These are phyloP conservation scores for Gnaphalium uliginosum DNA, from an alignment of 129 eudicot genomes.

Conservation along the genomic window DNA sequence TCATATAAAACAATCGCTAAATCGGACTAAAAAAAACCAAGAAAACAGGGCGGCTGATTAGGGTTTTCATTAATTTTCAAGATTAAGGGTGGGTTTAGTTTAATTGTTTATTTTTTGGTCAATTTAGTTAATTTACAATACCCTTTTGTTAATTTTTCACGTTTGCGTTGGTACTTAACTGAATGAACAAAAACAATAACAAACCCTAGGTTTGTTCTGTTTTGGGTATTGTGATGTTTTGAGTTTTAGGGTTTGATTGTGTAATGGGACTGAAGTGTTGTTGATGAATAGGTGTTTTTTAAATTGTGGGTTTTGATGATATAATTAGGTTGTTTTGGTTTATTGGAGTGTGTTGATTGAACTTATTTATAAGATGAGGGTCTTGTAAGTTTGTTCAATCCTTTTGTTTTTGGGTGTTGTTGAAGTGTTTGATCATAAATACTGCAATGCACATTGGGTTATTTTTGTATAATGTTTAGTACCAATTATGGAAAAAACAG, in stretches of 20 bases:
- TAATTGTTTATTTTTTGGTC: neutral
- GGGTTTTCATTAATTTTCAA: constrained; percentile 19
- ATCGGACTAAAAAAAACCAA: neutral
- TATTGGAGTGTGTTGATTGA: constrained; percentile 16
- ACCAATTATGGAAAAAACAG: constrained; percentile 84
- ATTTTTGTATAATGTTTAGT: constrained; percentile 51
- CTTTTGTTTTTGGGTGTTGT: constrained; percentile 2
- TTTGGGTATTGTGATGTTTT: constrained; percentile 20
- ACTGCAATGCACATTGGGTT: constrained; percentile 33
- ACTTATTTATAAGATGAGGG: constrained; percentile 30
- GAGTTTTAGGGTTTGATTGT: constrained; percentile 54
- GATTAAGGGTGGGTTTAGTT: constrained; percentile 19
- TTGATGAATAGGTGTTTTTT: constrained; percentile 24
- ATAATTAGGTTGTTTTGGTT: constrained; percentile 17
- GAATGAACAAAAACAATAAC: constrained; percentile 23
- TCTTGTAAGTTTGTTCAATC: constrained; percentile 25
- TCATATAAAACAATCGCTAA: constrained; percentile 10
- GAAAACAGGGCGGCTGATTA: constrained; percentile 33
- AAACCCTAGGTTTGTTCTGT: constrained; percentile 28
- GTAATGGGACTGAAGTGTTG: constrained; percentile 29
- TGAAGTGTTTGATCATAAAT: constrained; percentile 4
- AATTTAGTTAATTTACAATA: neutral
- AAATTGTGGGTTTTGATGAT: constrained; percentile 21
- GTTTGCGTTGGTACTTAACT: constrained; percentile 13
- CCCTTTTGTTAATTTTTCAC: constrained; percentile 18